phyloP scores from a whole-genome alignment of 1,284 basidiomycete genomes.

The Ganoderma multipileum region DNA sequence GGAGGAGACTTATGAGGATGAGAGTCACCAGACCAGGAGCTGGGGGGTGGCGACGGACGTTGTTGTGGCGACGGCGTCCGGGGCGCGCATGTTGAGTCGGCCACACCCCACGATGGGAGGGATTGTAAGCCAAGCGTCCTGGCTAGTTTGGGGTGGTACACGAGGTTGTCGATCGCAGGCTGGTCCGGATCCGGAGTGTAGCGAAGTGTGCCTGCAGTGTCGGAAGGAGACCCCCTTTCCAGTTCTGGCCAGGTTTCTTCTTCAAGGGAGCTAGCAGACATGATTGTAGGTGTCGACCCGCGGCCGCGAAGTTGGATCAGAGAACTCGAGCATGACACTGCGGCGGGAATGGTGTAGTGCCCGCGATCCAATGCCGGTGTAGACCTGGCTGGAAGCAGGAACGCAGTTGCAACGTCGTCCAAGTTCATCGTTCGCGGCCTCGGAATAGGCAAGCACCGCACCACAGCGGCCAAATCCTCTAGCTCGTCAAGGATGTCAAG shows the following conservation, averaged over 20 bases:
- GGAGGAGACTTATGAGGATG: background rate
- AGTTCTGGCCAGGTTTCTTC: no score
- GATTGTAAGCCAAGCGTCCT: conserved; percentile 24
- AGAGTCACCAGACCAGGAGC: background rate
- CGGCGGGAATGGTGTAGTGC: background rate
- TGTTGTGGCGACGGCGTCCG: background rate
- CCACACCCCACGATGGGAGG: background rate
- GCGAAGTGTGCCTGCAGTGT: background rate
- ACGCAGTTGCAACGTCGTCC: conserved; percentile 7
- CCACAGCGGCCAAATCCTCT: conserved; percentile 14
- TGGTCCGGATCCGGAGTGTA: conserved; percentile 2
- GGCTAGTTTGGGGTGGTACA: conserved; percentile 26
- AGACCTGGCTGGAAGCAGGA: background rate
- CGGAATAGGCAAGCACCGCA: conserved; percentile 18
- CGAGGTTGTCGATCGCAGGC: conserved; percentile 18
- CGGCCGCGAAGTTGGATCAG: background rate
- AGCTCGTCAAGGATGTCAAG: conserved; percentile 21
- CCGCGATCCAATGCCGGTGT: background rate
- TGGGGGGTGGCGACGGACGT: conserved; percentile 4
- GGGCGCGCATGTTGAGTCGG: background rate
- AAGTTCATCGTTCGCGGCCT: conserved; percentile 6
- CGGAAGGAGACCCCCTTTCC: background rate
- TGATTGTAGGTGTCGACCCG: background rate
- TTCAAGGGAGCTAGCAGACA: background rate
- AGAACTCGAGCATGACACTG: background rate